These are phyloP conservation scores for Cystobasidium sp. DNA, from an alignment of 1,284 basidiomycete species.

Conservation along the genomic window DNA sequence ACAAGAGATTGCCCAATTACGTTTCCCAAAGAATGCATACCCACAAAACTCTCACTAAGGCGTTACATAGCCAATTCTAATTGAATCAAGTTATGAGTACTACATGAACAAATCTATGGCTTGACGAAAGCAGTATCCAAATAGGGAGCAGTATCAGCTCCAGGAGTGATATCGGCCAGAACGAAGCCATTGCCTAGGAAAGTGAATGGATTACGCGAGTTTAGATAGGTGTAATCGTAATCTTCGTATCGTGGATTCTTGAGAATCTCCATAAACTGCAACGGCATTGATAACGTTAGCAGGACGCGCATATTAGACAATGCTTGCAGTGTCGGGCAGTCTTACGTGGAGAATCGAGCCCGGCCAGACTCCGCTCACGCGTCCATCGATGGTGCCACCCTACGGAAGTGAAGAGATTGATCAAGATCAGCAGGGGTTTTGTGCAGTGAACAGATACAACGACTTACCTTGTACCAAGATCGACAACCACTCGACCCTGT, in stretches of 20 bases:
- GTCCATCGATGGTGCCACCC: conserved; percentile 11
- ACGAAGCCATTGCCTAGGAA: conserved; percentile 28
- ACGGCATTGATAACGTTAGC: background rate
- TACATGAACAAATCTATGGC: background rate
- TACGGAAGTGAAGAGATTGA: background rate
- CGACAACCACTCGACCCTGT: conserved; percentile 36
- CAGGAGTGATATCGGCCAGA: conserved; percentile 39
- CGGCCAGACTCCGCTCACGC: conserved; percentile 9
- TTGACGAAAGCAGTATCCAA: conserved; percentile 19
- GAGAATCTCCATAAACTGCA: conserved; percentile 15
- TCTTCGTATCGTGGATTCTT: conserved; percentile 25
- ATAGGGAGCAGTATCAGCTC: conserved; percentile 40
- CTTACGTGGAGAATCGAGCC: conserved; percentile 22
- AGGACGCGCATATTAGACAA: background rate
- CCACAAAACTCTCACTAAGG: too few relatives aligned
- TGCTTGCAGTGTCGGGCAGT: background rate
- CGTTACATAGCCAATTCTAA: too few relatives aligned
- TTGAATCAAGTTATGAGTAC: too few relatives aligned
- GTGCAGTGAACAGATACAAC: background rate
- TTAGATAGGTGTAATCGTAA: conserved; percentile 34
- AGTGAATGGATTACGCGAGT: background rate
- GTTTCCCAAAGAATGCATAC: too few relatives aligned
- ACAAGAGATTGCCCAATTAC: too few relatives aligned
- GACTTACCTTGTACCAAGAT: conserved; percentile 30
- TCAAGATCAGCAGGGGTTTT: background rate